Evolutionary conservation across 2,329 filamentous ascomycete species (phyloP).

Genomic region (Sporothrix sp.): DNA sequence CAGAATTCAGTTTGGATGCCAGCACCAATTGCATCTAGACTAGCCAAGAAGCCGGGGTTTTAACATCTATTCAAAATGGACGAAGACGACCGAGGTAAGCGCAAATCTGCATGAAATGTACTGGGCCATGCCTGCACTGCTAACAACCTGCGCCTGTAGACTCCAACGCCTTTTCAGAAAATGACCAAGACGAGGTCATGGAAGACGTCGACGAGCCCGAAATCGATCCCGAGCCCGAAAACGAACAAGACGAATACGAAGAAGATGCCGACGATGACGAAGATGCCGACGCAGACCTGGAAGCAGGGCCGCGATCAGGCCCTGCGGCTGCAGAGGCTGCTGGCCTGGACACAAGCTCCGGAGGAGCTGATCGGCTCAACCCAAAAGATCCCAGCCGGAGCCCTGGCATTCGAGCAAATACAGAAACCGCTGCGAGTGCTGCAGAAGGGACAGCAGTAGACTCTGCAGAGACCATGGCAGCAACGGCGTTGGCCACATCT

Average conservation of each 20-base stretch:
- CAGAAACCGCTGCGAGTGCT: neutral
- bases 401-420: neutral
- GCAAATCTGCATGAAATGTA: neutral
- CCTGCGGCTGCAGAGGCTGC: conserved; percentile 20
- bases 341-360: conserved; percentile 22
- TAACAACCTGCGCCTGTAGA: conserved; percentile 13
- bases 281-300: conserved; percentile 31
- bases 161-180: conserved; percentile 37
- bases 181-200: conserved; percentile 50
- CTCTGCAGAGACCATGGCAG: conserved; percentile 12
- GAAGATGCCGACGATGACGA: conserved; percentile 26
- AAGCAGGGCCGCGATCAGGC: conserved; percentile 7
- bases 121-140: neutral
- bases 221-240: conserved; percentile 25
- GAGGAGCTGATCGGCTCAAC: neutral
- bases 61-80: too few species aligned
- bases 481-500: conserved; percentile 13
- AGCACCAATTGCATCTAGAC: too few species aligned
- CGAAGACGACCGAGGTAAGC: conserved; percentile 23
- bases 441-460: conserved; percentile 17
- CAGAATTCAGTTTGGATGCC: too few species aligned
- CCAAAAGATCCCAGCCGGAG: neutral
- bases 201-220: conserved; percentile 34
- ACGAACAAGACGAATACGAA: conserved; percentile 28
- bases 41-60: too few species aligned